Percentiles rank a stretch among this genome's conserved stretches.
Evolutionary conservation across 2,329 filamentous ascomycete species (phyloP).

Genomic region (Fusarium verrucosum): DNA sequence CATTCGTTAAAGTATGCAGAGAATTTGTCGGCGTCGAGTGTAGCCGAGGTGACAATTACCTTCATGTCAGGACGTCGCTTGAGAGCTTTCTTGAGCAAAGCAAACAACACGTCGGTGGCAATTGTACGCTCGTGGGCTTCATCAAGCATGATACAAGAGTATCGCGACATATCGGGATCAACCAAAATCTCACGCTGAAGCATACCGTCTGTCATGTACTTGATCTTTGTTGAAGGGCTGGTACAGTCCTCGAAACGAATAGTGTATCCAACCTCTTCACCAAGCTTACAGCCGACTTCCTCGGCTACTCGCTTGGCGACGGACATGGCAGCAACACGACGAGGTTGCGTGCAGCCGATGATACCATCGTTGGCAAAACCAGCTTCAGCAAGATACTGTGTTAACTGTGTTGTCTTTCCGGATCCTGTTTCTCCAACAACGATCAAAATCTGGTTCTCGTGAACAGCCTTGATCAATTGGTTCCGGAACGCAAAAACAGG

Average conservation of each 20-base stretch:
- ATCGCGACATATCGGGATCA: constrained; percentile 87
- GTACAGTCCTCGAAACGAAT: constrained; percentile 98
- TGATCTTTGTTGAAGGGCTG: constrained; percentile 87
- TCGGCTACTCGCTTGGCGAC: constrained; percentile 97
- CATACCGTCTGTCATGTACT: constrained; percentile 99
- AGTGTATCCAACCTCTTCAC: constrained; percentile 94
- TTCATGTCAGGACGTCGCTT: constrained; percentile 88
- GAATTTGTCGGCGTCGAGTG: constrained; percentile 96
- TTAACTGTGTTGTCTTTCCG: constrained; percentile 96
- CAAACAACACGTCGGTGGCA: constrained; percentile 93
- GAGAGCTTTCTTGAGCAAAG: constrained; percentile 90
- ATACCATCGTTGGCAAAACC: constrained; percentile 88
- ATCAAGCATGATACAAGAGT: constrained; percentile 97
- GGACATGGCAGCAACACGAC: constrained; percentile 96
- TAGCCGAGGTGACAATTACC: constrained; percentile 95
- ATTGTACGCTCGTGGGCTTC: constrained; percentile 98
- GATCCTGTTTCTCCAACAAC: constrained; percentile 98
- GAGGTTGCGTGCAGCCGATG: constrained; percentile 95
- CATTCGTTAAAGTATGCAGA: constrained; percentile 95
- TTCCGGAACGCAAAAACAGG: constrained; percentile 90
- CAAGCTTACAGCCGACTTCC: constrained; percentile 90
- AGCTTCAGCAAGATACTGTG: constrained; percentile 92
- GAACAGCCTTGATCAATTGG: constrained; percentile 86
- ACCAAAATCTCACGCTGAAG: constrained; percentile 93
- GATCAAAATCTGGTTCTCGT: constrained; percentile 89